Percentiles rank a stretch among this genome's conserved stretches.
Evolutionary conservation across 495 filamentous ascomycete genomes (phyloP).

Genomic region (Aspergillus cavernicola): DNA sequence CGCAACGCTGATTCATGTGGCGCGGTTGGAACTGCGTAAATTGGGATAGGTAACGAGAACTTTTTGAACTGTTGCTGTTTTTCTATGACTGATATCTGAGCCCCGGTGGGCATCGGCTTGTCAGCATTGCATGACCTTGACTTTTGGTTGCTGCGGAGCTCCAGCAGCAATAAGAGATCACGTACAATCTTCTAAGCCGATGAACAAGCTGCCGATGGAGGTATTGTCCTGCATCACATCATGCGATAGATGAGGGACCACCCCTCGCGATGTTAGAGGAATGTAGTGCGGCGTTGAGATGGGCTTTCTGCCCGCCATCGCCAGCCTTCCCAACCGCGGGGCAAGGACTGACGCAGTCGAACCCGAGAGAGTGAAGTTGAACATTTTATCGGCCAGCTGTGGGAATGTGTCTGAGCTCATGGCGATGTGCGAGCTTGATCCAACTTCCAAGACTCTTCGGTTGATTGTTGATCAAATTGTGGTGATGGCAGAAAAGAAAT

Average conservation of each 20-base stretch:
- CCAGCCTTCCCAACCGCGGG: slow-evolving; percentile 60
- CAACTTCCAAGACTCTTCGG: too few species aligned
- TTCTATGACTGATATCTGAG: slow-evolving; percentile 67
- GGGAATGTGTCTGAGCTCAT: slow-evolving; percentile 26
- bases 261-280: slow-evolving; percentile 73
- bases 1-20: slow-evolving; percentile 55
- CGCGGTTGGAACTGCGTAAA: slow-evolving; percentile 43
- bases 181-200: slow-evolving; percentile 92
- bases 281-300: slow-evolving; percentile 81
- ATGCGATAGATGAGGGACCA: slow-evolving; percentile 80
- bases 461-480: too few species aligned
- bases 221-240: slow-evolving; percentile 70
- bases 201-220: slow-evolving; percentile 64
- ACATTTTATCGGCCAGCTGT: slow-evolving; percentile 17
- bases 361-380: slow-evolving; percentile 32
- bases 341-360: slow-evolving; percentile 27
- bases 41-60: slow-evolving; percentile 41
- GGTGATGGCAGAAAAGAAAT: not conserved
- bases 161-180: slow-evolving; percentile 10
- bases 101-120: slow-evolving; percentile 30
- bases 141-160: not conserved
- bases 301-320: slow-evolving; percentile 52
- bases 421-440: too few species aligned
- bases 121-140: too few species aligned
- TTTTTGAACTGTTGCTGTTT: slow-evolving; percentile 41